These are phyloP conservation scores for Monosporascus sp. DNA, from an alignment of 2,329 filamentous ascomycete genomes.

Conservation along the genomic window DNA sequence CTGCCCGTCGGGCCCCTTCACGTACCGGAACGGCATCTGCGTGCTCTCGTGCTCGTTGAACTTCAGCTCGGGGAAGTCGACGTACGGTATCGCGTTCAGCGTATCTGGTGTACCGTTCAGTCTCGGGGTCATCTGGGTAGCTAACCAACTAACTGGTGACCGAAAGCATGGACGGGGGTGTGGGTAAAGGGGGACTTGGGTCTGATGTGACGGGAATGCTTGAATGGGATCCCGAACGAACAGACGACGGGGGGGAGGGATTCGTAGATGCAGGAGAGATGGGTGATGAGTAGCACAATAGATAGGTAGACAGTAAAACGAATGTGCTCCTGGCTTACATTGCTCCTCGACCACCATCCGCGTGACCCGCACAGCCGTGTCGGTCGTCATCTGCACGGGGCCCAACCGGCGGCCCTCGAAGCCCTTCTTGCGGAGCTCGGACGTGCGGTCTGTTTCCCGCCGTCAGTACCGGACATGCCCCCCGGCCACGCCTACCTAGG, in stretches of 20 bases:
- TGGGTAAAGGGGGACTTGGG: too few relatives aligned
- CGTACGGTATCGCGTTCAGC: conserved; percentile 72
- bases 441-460: conserved; percentile 68
- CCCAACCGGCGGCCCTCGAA: conserved; percentile 83
- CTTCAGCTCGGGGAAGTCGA: conserved; percentile 84
- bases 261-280: too few relatives aligned
- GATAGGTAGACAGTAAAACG: neutral
- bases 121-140: neutral
- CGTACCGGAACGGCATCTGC: conserved; percentile 97
- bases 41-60: conserved; percentile 91
- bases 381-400: conserved; percentile 95
- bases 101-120: conserved; percentile 49
- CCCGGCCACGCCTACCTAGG: too few relatives aligned
- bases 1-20: conserved; percentile 66
- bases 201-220: too few relatives aligned
- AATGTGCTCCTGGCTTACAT: conserved; percentile 46
- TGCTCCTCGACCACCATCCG: conserved; percentile 81
- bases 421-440: conserved; percentile 90
- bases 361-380: conserved; percentile 92
- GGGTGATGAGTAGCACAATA: too few relatives aligned
- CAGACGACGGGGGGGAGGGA: too few relatives aligned
- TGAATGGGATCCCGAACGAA: too few relatives aligned
- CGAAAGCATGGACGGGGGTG: too few relatives aligned
- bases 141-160: too few relatives aligned
- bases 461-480: too few relatives aligned